Conservation (phyloP, 257 asterid genomes). For the Solanum pimpinellifolium region DNA sequence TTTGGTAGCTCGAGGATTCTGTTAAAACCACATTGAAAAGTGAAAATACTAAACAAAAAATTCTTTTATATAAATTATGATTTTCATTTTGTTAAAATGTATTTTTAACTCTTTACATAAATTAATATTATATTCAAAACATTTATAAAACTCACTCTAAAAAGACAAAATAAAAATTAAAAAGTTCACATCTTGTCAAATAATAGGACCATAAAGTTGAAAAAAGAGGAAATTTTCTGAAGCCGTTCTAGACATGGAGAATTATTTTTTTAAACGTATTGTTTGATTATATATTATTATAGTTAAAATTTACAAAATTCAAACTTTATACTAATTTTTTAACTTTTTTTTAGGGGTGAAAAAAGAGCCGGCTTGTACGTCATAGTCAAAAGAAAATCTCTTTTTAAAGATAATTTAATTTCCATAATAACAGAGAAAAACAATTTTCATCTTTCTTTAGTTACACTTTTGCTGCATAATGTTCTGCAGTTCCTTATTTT, state of each 20-base stretch:
- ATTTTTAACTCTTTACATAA: background rate
- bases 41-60: background rate
- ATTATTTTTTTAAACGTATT: background rate
- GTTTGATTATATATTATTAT: background rate
- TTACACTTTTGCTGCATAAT: background rate
- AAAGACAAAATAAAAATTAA: background rate
- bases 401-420: background rate
- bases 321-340: background rate
- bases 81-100: background rate
- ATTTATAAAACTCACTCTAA: background rate
- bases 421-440: background rate
- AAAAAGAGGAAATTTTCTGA: background rate
- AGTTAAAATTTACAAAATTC: too few species aligned
- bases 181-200: background rate
- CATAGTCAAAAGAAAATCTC: background rate
- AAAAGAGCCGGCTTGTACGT: background rate
- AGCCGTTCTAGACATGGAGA: background rate
- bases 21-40: background rate
- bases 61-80: background rate
- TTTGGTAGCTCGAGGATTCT: background rate
- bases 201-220: background rate
- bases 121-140: background rate
- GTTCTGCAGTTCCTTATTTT: background rate
- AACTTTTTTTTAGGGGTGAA: background rate
- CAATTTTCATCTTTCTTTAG: background rate